Base-by-base conservation (phyloP, 352 stramenopile genomes). In the Globisporangium rhizosaccharum region DNA sequence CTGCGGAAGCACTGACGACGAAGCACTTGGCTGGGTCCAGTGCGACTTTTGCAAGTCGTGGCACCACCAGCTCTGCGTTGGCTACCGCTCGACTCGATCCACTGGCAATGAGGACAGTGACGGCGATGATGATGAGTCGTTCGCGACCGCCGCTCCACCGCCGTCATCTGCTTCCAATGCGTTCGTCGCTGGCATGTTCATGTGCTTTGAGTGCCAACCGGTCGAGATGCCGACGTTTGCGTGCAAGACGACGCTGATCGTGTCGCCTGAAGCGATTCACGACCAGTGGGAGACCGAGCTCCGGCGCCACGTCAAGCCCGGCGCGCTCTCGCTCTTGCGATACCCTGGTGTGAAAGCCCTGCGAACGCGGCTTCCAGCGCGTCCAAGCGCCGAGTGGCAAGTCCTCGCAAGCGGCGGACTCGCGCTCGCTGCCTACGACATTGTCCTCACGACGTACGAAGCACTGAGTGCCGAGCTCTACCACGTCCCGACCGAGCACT, bases 361-460 rank as follows among this genome's bases (percentile, higher is more conserved):
- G 15, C 81, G 70, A 18, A n/a, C 50, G 33, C 42, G 59, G 67
- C 14, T 55, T 87, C 2, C 55, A 56, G 28, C 53, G 41, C 66
- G 71, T 0, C 82, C 79, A 7, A 76, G 62, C 33, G 67, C 66
- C 4, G 70, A 82, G 44, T 92, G 82, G 82, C 61, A 75, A 48
- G 44, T 91, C 3, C 63, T 91, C 26, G 70, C 73, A 25, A 76
- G 64, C 18, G 62, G 63, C 1, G 72, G 79, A 0, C 53, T 72
- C 18, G 39, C 71, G 7, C 65, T 98, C 37, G 82, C 85, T 18
- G 71, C 80, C 23, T 93, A 87, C 30, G 91, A 98, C 62, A 79
- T 98, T 18, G 82, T 98, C 17, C 67, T 98, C 17, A 96, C 89
- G 1, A 97, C 88, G 0, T 98, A 98, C 56, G 81, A 95, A 62